These are phyloP conservation scores for Podila verticillata DNA, from an alignment of 192 early-diverging fungal species.

Conservation along the genomic window DNA sequence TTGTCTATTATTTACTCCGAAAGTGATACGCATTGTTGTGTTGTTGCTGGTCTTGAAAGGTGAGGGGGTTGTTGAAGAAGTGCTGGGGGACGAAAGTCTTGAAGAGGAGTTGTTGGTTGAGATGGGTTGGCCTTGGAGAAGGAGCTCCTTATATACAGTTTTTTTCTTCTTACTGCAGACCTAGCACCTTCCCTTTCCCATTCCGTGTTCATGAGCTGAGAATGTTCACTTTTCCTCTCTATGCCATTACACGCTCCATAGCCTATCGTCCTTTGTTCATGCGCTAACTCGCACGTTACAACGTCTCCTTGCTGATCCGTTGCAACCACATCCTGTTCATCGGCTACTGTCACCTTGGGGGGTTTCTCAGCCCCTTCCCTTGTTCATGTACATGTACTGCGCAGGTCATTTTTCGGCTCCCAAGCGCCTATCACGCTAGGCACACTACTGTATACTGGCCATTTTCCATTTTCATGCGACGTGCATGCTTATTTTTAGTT, in stretches of 20 bases:
- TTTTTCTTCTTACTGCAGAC: neutral
- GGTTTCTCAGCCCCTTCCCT: slow-evolving; percentile 11
- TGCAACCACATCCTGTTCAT: slow-evolving; percentile 5
- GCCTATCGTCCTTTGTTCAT: slow-evolving; percentile 2
- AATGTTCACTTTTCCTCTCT: neutral
- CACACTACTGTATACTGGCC: neutral
- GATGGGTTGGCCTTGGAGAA: slow-evolving; percentile 3
- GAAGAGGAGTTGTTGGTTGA: slow-evolving; percentile 2
- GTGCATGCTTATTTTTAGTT: neutral
- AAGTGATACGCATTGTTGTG: slow-evolving; percentile 13
- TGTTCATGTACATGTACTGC: neutral
- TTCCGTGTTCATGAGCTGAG: neutral
- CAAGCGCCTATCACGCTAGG: neutral
- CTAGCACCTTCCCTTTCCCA: neutral
- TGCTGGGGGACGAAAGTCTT: neutral
- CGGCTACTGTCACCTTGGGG: neutral
- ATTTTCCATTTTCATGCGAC: slow-evolving; percentile 2
- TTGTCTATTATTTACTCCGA: slow-evolving; percentile 1
- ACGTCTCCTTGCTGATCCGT: neutral
- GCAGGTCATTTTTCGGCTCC: slow-evolving; percentile 1
- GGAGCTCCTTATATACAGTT: neutral
- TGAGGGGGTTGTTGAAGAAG: neutral
- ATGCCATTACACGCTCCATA: slow-evolving; percentile 3
- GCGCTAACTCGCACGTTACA: neutral
- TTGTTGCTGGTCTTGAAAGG: slow-evolving; percentile 5